phyloP scores from a whole-genome alignment of 2,329 filamentous ascomycete species.

The Penicillium sp. region DNA sequence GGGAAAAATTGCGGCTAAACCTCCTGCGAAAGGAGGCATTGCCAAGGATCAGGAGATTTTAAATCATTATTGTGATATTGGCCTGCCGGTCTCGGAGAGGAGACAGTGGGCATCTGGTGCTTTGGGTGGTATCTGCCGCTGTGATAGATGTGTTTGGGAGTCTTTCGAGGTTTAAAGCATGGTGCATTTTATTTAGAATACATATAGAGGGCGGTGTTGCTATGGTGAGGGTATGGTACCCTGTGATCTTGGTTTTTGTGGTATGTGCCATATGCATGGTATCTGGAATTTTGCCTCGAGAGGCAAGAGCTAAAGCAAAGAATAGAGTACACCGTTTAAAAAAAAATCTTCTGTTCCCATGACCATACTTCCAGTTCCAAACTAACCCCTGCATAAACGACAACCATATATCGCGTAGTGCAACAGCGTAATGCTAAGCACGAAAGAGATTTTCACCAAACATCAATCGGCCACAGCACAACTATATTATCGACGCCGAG shows the following conservation, averaged over 20 bases:
- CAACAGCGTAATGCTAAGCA: constrained; percentile 2
- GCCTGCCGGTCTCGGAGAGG: constrained; percentile 74
- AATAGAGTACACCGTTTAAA: constrained; percentile 14
- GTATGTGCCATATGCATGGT: constrained; percentile 10
- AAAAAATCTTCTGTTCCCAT: background rate
- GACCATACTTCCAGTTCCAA: constrained; percentile 9
- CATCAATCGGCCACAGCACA: background rate
- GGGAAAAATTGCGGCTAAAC: constrained; percentile 32
- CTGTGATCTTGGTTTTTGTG: constrained; percentile 9
- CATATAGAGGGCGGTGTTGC: background rate
- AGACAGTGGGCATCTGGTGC: constrained; percentile 89
- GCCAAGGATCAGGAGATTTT: constrained; percentile 81
- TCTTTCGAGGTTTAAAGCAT: constrained; percentile 34
- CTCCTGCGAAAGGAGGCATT: constrained; percentile 63
- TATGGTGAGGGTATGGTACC: constrained; percentile 22
- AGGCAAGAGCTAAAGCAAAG: background rate
- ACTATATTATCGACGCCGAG: constrained; percentile 10
- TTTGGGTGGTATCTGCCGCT: constrained; percentile 87
- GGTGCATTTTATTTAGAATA: background rate
- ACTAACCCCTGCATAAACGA: background rate
- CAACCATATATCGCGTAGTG: background rate
- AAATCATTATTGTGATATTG: constrained; percentile 92
- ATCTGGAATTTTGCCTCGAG: background rate
- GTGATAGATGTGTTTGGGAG: constrained; percentile 78
- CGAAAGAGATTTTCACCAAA: background rate